These are phyloP conservation scores for Globisporangium perplexum DNA, from an alignment of 352 stramenopile species.

Conservation along the genomic window DNA sequence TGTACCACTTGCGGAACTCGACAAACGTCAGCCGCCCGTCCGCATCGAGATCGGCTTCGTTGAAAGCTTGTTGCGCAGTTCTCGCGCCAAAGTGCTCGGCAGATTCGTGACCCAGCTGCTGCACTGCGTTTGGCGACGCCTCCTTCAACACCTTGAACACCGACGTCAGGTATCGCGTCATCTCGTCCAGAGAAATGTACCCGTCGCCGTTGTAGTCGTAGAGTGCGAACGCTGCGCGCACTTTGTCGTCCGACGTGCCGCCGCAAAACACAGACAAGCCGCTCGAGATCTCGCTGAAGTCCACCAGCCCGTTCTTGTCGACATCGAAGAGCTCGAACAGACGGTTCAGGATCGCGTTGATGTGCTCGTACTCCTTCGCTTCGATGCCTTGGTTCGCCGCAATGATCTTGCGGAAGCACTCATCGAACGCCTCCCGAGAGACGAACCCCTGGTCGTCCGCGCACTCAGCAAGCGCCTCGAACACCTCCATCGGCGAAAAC, in stretches of 20 bases:
- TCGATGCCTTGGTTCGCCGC: slow-evolving; percentile 45
- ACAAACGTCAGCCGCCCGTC: slow-evolving; percentile 66
- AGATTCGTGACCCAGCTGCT: slow-evolving; percentile 45
- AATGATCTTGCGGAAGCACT: slow-evolving; percentile 75
- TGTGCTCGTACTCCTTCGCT: slow-evolving; percentile 45
- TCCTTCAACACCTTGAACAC: slow-evolving; percentile 84
- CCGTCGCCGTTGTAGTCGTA: slow-evolving; percentile 86
- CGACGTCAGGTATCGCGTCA: slow-evolving; percentile 80
- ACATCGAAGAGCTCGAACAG: slow-evolving; percentile 83
- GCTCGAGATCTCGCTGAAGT: slow-evolving; percentile 84
- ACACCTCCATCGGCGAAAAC: slow-evolving; percentile 73
- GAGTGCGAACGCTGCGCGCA: slow-evolving; percentile 68
- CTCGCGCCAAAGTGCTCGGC: slow-evolving; percentile 50
- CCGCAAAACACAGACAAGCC: slow-evolving; percentile 84
- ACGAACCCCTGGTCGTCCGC: slow-evolving; percentile 70
- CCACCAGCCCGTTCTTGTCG: slow-evolving; percentile 80
- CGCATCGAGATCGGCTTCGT: slow-evolving; percentile 58
- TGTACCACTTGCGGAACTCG: slow-evolving; percentile 84
- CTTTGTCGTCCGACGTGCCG: slow-evolving; percentile 69
- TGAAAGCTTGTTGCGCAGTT: slow-evolving; percentile 73
- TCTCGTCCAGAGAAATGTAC: slow-evolving; percentile 79
- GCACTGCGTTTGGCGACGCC: slow-evolving; percentile 40
- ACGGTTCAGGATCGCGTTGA: slow-evolving; percentile 69
- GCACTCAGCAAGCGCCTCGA: slow-evolving; percentile 64
- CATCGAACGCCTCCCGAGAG: slow-evolving; percentile 63